Evolutionary conservation across 441 rosid genomes (phyloP).

Genomic region (Gossypium schwendimanii): DNA sequence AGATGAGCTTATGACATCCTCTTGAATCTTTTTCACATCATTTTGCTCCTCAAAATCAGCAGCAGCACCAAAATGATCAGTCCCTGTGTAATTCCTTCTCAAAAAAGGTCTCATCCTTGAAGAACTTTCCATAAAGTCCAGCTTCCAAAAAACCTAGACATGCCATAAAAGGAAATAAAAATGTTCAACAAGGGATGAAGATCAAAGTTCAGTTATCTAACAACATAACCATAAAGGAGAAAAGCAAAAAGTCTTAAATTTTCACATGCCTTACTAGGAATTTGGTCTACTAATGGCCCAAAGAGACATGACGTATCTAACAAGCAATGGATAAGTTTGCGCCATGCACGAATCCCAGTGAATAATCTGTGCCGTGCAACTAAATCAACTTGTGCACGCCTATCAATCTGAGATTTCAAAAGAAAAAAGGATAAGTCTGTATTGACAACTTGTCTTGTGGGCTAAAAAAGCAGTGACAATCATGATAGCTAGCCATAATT

Average conservation of each 20-base stretch:
- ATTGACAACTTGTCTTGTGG: slow-evolving; percentile 9
- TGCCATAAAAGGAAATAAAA: slow-evolving; percentile 15
- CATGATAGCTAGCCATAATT: slow-evolving; percentile 21
- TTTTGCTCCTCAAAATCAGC: slow-evolving; percentile 72
- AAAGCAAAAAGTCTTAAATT: slow-evolving; percentile 19
- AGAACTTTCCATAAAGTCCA: slow-evolving; percentile 91
- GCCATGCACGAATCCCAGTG: slow-evolving; percentile 82
- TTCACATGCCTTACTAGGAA: slow-evolving; percentile 63
- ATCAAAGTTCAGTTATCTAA: not conserved
- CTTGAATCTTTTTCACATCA: slow-evolving; percentile 37
- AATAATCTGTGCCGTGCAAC: slow-evolving; percentile 50
- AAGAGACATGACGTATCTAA: slow-evolving; percentile 80
- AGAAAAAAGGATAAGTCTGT: slow-evolving; percentile 17
- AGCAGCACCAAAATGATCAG: slow-evolving; percentile 93
- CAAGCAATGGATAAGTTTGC: slow-evolving; percentile 82
- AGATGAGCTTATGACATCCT: slow-evolving; percentile 46
- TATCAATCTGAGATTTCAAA: slow-evolving; percentile 61
- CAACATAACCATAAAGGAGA: slow-evolving; percentile 7
- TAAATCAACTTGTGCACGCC: slow-evolving; percentile 78
- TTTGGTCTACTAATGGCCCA: slow-evolving; percentile 60
- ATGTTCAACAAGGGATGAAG: slow-evolving; percentile 6
- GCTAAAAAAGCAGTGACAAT: slow-evolving; percentile 18
- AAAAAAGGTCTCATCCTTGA: slow-evolving; percentile 90
- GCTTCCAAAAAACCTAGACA: slow-evolving; percentile 90
- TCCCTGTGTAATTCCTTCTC: slow-evolving; percentile 78